Evolutionary conservation across 2,329 filamentous ascomycete genomes (phyloP), one percentile per base, ranked within the genome.

Genomic region (Neoscytalidium dimidiatum): DNA sequence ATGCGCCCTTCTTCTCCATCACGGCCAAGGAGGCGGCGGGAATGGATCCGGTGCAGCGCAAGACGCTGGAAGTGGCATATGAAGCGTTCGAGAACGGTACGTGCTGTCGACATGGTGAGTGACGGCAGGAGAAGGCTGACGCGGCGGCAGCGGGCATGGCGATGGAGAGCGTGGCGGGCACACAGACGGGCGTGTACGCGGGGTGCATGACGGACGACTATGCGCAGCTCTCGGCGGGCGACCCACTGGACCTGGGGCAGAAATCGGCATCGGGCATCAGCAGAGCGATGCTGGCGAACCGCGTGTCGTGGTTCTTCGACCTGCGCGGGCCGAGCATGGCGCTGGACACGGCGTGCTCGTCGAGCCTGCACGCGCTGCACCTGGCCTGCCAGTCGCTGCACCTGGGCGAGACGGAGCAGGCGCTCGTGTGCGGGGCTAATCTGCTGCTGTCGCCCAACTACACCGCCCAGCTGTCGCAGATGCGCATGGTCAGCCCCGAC

Each of bases 321-420:
- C 58, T 72, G 65, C 66, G 64, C 21, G 74, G 73, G 9, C 72
- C 74, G 4, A 63, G 72, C 49, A 70, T 77, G 19, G 74, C 71
- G 51, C 52, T 77, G 35, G 74, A 76, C 29, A 77, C 75, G 4
- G 74, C 71, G 2, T 77, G 74, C 62, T 74, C 72, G 0, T 70
- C 69, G 1, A 70, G 69, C 57, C 35, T 76, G 49, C 62, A 67
- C 2, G 69, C 68, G 0, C 53, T 79, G 0, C 70, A 79, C 66
- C 28, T 75, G 19, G 76, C 75, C 9, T 68, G 69, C 17, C 68
- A 69, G 29, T 66, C 61, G 21, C 44, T 76, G 63, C 35, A 68
- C 7, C 60, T 65, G 6, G 68, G 70, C 8, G 67, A 71, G 41
- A 31, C 26, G 13, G 11, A n/a, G 13, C 17, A 51, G 46, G 52